A percentile compares a stretch with the other conserved stretches of the same genome.
Evolutionary conservation across 768 basidiomycete genomes (phyloP).

Genomic region (Hydnomerulius pinastri): DNA sequence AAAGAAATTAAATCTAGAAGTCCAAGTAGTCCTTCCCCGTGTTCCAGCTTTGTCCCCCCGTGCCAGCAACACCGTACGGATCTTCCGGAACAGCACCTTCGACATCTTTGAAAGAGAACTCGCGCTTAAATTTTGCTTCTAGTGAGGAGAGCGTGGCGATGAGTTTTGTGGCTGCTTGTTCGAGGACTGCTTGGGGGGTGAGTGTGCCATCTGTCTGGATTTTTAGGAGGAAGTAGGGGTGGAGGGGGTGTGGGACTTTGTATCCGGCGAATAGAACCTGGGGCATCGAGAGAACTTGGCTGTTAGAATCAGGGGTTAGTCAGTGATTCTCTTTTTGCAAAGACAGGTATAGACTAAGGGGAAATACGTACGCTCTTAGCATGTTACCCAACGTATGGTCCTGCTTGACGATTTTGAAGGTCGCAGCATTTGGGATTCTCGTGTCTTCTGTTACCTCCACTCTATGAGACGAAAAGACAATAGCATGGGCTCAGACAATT

Average conservation of each 20-base stretch:
- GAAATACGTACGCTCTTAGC: constrained; percentile 78
- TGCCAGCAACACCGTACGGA: constrained; percentile 49
- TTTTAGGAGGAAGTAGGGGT: constrained; percentile 92
- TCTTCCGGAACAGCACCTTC: constrained; percentile 52
- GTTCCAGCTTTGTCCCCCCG: constrained; percentile 45
- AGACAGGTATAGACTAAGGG: no score
- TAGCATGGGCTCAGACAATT: constrained; percentile 12
- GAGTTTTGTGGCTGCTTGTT: constrained; percentile 80
- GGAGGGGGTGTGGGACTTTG: constrained; percentile 95
- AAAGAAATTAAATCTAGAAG: constrained; percentile 37
- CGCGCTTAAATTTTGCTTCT: constrained; percentile 77
- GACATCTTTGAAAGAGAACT: constrained; percentile 78
- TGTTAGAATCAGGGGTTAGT: constrained; percentile 31
- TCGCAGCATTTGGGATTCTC: constrained; percentile 97
- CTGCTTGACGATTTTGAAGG: constrained; percentile 92
- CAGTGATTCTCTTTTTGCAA: no score
- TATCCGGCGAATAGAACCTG: constrained; percentile 95
- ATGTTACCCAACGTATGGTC: constrained; percentile 97
- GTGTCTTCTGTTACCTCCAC: constrained; percentile 93
- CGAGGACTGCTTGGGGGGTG: constrained; percentile 81
- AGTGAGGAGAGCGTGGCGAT: constrained; percentile 69
- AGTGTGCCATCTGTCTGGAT: constrained; percentile 90
- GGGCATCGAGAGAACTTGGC: constrained; percentile 88
- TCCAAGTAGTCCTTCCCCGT: constrained; percentile 56
- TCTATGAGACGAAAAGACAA: constrained; percentile 42